Evolutionary conservation across 1,139 yeast genomes (phyloP), one percentile per base, ranked within the genome.

Genomic region (Kodamaea plutei): DNA sequence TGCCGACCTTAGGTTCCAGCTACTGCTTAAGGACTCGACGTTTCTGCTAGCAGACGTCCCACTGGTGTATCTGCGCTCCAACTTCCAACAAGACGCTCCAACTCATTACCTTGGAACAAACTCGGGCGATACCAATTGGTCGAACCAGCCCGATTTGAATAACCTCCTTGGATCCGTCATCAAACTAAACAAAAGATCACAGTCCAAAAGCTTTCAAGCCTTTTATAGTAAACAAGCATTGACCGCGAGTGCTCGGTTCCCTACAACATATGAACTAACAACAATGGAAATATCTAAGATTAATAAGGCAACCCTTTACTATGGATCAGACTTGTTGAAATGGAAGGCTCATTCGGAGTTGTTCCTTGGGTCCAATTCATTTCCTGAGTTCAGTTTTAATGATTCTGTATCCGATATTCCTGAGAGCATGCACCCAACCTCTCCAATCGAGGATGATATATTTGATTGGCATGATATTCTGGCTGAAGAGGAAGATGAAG

Each of bases 1-100:
- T 58, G 64, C 67, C 18, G 93, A 84, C 45, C 74, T 84, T 19
- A 58, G 56, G 21, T 67, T 53, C 36, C 79, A 87, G 40, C 63
- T 91, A 31, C 56, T 54, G 11, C 26, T 53, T 2, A 56, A 69
- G 34, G 67, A 70, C 13, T 42, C 65, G 16, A 24, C 34, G 6
- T 38, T 38, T 19, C 23, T 15, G 27, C 20, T 36, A 8, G 31
- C 32, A 10, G 33, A 35, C 8, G 34, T 37, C 11, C 35, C 28
- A 6, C 30, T 30, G 27, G 29, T 32, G n/a, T 28, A 27, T 26
- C 37, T n/a, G 17, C 35, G 4, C 15, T 36, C 29, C 15, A 26
- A 44, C 47, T 35, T 21, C 15, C 31, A 32, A 14, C 19, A 18
- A 10, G 31, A 26, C 6, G 21, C 23, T 10, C 17, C 11, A 4